Base-by-base conservation (phyloP, 2,329 filamentous ascomycete species). In the Sordariomycetes sp. region DNA sequence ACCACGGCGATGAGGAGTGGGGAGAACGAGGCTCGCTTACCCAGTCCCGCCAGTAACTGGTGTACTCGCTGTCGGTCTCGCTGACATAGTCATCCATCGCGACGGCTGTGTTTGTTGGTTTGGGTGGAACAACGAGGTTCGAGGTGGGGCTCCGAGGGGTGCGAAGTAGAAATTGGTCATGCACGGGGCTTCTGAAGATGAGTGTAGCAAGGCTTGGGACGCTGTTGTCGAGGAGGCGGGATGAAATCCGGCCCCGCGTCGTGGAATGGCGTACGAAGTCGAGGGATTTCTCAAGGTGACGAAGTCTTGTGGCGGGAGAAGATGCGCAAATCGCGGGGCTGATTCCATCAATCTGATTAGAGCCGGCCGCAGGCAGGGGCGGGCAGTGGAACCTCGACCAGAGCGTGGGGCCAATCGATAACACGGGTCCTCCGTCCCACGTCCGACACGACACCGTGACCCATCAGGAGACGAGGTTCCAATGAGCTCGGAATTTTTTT, bases 41-140 rank as follows among this genome's bases (percentile, higher is more conserved):
- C 94, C 94, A 99, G 75, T 99, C 94, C 71, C 92, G 81, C 94
- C 94, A 99, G 72, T 97, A 99, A 74, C 90, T 97, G 54, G 94
- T 96, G 71, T 97, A 99, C 75, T 99, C 94, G 73, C 91, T 96
- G 70, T 99, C 94, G 13, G 91, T 95, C 73, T 99, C 94, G 69
- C 90, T 96, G 63, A 90, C 91, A 73, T 94, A 97, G 74, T 97
- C 92, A 70, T 97, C 94, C 94, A 97, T 97, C 65, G 69, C 76
- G 61, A 10, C n/a, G 45, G n/a, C 28, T 52, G 17, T 34, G 25
- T 39, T 34, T 7, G 32, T 52, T 22, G 28, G 45, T 3, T 45
- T 17, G 39, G 13, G 17, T 17, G 39, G 50, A 52, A 24, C 50
- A 22, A 22, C 17, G 32, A 45, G 28, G 7, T 45, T 45, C 15